Conservation (phyloP, 2,329 filamentous ascomycete genomes). For the Arachnomyces sp. region DNA sequence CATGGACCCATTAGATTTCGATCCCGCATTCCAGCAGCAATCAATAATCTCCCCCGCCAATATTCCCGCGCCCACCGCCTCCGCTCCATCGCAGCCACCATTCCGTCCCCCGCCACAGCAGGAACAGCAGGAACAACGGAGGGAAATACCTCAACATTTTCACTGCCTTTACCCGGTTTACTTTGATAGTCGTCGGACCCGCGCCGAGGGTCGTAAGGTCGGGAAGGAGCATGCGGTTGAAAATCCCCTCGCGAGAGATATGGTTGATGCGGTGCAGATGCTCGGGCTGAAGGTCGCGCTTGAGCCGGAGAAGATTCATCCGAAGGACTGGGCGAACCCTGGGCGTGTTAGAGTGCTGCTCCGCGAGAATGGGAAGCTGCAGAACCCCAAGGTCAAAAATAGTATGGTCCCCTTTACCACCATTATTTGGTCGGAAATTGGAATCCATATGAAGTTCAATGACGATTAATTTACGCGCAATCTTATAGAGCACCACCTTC, state of each 20-base stretch:
- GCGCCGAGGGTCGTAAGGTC: constrained; percentile 76
- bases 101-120: constrained; percentile 35
- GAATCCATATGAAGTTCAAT: too few species aligned
- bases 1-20: constrained; percentile 64
- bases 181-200: constrained; percentile 62
- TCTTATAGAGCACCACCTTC: constrained; percentile 69
- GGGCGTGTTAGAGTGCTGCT: constrained; percentile 76
- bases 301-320: constrained; percentile 86
- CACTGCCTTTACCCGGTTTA: constrained; percentile 93
- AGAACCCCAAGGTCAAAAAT: constrained; percentile 52
- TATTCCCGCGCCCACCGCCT: constrained; percentile 18
- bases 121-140: constrained; percentile 37
- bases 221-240: constrained; percentile 60
- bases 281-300: constrained; percentile 59
- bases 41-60: constrained; percentile 31
- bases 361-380: constrained; percentile 44
- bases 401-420: constrained; percentile 40
- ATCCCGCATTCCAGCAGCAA: constrained; percentile 33
- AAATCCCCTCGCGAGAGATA: constrained; percentile 82
- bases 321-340: constrained; percentile 96
- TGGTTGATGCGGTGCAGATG: constrained; percentile 72
- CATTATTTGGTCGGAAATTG: not conserved
- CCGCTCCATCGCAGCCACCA: constrained; percentile 13
- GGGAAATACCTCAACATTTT: constrained; percentile 60
- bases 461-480: too few species aligned